These are phyloP conservation scores for Daldinia loculata DNA, from an alignment of 495 filamentous ascomycete genomes.

Conservation along the genomic window DNA sequence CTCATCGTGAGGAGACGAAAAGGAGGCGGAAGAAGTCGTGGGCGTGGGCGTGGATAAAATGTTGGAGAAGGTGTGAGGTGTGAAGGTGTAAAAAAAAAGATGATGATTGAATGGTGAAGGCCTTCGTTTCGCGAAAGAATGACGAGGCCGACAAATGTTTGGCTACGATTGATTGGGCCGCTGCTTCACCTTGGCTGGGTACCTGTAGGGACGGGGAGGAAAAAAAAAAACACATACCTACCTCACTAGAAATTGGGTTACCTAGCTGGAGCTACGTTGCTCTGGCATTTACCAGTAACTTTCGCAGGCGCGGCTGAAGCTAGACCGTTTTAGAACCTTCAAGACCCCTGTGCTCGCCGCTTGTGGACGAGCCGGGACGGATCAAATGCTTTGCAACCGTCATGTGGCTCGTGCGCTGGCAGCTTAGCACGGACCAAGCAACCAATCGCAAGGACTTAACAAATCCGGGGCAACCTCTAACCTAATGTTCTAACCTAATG, in stretches of 20 bases:
- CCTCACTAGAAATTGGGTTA: slow-evolving; percentile 35
- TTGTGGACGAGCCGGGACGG: slow-evolving; percentile 4
- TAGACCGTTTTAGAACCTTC: slow-evolving; percentile 32
- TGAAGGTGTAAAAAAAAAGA: slow-evolving; percentile 36
- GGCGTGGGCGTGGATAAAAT: slow-evolving; percentile 26
- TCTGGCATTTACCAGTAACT: slow-evolving; percentile 10
- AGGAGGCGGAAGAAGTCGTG: slow-evolving; percentile 31
- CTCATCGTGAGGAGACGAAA: slow-evolving; percentile 41
- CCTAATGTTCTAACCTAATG: too few relatives aligned
- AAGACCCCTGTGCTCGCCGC: slow-evolving; percentile 31
- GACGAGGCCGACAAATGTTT: slow-evolving; percentile 46
- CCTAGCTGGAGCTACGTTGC: slow-evolving; percentile 36
- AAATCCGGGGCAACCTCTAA: slow-evolving; percentile 36
- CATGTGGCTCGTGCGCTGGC: slow-evolving; percentile 34
- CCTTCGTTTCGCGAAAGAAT: slow-evolving; percentile 42
- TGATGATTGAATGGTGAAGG: slow-evolving; percentile 30
- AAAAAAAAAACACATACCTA: slow-evolving; percentile 37
- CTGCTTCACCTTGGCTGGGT: slow-evolving; percentile 34
- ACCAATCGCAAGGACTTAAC: slow-evolving; percentile 9
- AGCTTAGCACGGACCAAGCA: neutral
- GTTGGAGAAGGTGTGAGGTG: slow-evolving; percentile 27
- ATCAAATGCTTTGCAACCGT: slow-evolving; percentile 30
- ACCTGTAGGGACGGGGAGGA: slow-evolving; percentile 4
- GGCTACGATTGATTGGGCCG: slow-evolving; percentile 45
- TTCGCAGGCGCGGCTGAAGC: slow-evolving; percentile 25